Conservation (phyloP, 495 filamentous ascomycete species). For the Jackrogersella multiformis region DNA sequence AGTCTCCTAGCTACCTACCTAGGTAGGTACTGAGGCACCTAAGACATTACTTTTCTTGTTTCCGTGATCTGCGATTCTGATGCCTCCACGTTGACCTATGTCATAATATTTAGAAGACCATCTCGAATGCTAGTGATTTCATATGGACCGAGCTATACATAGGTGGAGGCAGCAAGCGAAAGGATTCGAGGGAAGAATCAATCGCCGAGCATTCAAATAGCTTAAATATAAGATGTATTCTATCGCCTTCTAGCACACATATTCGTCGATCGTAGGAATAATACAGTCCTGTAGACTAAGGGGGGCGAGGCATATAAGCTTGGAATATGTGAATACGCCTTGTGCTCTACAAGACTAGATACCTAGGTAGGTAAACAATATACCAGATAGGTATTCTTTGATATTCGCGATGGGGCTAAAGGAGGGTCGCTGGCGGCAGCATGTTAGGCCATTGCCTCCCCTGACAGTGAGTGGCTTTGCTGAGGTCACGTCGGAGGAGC, state of each 20-base stretch:
- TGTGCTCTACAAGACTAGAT: background rate
- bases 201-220: background rate
- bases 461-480: conserved; percentile 40
- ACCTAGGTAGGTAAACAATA: no score
- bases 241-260: conserved; percentile 1
- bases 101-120: background rate
- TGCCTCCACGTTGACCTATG: background rate
- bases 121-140: background rate
- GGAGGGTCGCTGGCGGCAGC: background rate
- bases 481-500: conserved; percentile 42
- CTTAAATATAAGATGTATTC: background rate
- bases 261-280: background rate
- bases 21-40: no score
- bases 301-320: conserved; percentile 4
- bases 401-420: conserved; percentile 5
- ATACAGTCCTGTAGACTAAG: background rate
- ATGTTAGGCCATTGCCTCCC: conserved; percentile 17
- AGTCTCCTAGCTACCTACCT: background rate
- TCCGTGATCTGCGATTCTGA: background rate
- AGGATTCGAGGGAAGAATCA: background rate
- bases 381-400: background rate
- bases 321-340: conserved; percentile 9
- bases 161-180: conserved; percentile 3
- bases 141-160: background rate
- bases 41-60: background rate